Base-by-base conservation (phyloP, 176 grass and related monocot species). In the Chrysopogon serrulatus region DNA sequence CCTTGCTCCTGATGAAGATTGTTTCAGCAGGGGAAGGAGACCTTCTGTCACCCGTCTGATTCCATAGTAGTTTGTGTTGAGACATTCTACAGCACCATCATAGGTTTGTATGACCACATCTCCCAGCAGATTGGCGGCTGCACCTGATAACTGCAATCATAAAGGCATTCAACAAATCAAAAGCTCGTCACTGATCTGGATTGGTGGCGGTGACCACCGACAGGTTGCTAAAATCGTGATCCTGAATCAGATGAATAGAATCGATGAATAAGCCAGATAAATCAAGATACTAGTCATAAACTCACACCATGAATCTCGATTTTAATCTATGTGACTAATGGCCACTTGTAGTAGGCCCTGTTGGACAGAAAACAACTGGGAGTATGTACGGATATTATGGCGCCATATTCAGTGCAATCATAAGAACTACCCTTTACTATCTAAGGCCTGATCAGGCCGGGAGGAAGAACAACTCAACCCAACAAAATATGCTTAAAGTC, bases 21-120 rank as follows among this genome's bases (percentile, higher is more conserved):
- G 62, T 70, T 76, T 77, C 69, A 93, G 78, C 21, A 86, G 86
- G 49, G 94, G 91, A 24, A 93, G 88, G 21, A 96, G 91, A 15
- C 68, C 79, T 91, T 89, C 88, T 17, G 91, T 93, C 19, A 89
- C 81, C 82, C 90, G 26, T 84, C 90, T 92, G 66, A 12, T 65
- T 75, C 88, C 87, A 19, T 89, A 64, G 72, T 87, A 86, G 70
- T 92, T 94, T 63, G 78, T 85, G 37, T 87, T 40, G 19, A 89
- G 30, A 73, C 84, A 84, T 10, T 74, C 72, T 35, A 83, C 41
- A 16, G 90, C 84, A 37, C 54, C 88, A 1, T 91, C 86, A 17
- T 89, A 87, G 4, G 88, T 84, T 68, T 96, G 91, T 34, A n/a
- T 5, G 18, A 96, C 69, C 26, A 93, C 93, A 14, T 45, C 66